Conservation (phyloP, 257 asterid genomes). For the Ligustrum vulgare region DNA sequence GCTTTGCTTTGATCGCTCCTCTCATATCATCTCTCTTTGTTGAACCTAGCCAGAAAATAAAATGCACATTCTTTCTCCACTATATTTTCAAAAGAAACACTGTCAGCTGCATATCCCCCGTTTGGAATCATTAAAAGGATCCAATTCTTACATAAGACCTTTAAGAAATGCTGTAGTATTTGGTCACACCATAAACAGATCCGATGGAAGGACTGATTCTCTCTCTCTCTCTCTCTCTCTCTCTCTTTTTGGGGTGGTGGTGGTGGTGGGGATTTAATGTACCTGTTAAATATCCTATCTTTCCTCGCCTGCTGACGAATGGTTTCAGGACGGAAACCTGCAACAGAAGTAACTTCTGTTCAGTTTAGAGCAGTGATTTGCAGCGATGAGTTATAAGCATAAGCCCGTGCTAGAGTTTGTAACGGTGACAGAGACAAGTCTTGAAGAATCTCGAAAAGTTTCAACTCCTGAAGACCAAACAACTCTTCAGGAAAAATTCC, state of each 20-base stretch:
- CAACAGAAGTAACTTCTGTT: neutral
- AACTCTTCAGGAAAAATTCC: no score
- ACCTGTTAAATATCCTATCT: neutral
- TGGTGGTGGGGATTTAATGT: no score
- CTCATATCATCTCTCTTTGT: neutral
- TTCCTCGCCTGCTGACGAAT: neutral
- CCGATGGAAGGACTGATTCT: no score
- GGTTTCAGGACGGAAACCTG: neutral
- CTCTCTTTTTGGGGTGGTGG: no score
- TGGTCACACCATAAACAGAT: neutral
- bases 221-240: no score
- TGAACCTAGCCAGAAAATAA: neutral
- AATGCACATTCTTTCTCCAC: neutral
- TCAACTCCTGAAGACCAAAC: no score
- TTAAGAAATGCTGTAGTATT: neutral
- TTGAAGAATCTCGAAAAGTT: no score
- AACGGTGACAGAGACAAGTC: no score
- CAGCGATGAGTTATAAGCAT: neutral
- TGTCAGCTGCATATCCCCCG: neutral
- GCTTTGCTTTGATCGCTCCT: neutral
- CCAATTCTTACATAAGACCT: neutral
- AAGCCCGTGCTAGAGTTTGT: no score
- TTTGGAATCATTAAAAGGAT: neutral
- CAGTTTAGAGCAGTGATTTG: neutral
- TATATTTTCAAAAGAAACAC: neutral